phyloP scores from a whole-genome alignment of 176 grass and related monocot genomes.

The Ensete ventricosum region DNA sequence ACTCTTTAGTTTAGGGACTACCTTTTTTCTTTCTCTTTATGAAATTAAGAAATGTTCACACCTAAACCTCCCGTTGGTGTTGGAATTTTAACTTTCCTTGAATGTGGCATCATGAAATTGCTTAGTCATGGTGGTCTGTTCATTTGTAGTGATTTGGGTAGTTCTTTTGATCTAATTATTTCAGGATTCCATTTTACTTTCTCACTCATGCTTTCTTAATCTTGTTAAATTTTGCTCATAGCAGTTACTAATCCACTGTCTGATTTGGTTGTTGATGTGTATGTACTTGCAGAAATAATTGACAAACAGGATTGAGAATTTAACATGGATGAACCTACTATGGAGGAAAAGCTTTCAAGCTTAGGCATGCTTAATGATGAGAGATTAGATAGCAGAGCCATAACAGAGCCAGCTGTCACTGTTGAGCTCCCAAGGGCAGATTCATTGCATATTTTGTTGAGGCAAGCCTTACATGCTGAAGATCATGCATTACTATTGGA shows the following conservation, averaged over 20 bases:
- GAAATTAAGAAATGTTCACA: too few relatives aligned
- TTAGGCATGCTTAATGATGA: conserved; percentile 39
- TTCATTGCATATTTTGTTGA: conserved; percentile 90
- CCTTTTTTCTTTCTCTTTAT: too few relatives aligned
- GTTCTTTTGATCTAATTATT: too few relatives aligned
- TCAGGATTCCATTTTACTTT: too few relatives aligned
- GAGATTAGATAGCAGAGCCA: conserved; percentile 18
- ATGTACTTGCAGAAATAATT: conserved; percentile 26
- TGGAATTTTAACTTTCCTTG: too few relatives aligned
- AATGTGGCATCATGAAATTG: too few relatives aligned
- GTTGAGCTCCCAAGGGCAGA: conserved; percentile 64
- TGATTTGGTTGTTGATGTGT: conserved; percentile 13
- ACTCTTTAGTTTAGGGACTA: too few relatives aligned
- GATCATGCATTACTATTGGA: conserved; percentile 59
- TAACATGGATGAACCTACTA: conserved; percentile 64
- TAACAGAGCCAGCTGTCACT: conserved; percentile 30
- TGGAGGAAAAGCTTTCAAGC: conserved; percentile 68
- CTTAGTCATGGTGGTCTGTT: too few relatives aligned
- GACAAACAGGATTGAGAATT: conserved; percentile 33
- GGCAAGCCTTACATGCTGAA: conserved; percentile 85
- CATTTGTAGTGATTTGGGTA: too few relatives aligned
- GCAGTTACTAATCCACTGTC: background rate
- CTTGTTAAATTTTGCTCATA: background rate
- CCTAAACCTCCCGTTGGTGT: too few relatives aligned
- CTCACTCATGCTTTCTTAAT: too few relatives aligned